These are phyloP conservation scores for Cladorrhinum sp. DNA, from an alignment of 2,329 filamentous ascomycete genomes.

Conservation along the genomic window DNA sequence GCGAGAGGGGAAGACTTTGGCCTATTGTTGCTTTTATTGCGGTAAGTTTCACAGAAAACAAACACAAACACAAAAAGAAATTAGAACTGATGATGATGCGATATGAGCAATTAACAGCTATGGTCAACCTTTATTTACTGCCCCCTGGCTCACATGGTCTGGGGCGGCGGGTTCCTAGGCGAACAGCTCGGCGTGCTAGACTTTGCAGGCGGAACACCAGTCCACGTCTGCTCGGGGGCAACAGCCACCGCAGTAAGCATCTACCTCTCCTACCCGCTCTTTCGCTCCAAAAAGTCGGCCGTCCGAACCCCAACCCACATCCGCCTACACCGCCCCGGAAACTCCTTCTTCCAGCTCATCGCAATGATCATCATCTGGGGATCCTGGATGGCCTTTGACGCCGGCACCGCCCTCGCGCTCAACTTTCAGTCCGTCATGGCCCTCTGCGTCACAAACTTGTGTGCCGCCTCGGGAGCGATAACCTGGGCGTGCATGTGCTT, in stretches of 20 bases:
- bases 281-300: conserved; percentile 43
- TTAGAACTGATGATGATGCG: background rate
- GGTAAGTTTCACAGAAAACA: conserved; percentile 19
- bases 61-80: too few relatives aligned
- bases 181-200: conserved; percentile 41
- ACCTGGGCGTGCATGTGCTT: conserved; percentile 47
- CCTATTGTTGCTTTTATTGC: conserved; percentile 48
- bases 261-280: conserved; percentile 49
- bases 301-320: conserved; percentile 45
- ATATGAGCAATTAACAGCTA: too few relatives aligned
- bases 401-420: conserved; percentile 45
- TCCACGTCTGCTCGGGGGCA: conserved; percentile 43
- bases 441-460: conserved; percentile 48
- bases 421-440: conserved; percentile 51
- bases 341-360: conserved; percentile 46
- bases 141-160: conserved; percentile 48
- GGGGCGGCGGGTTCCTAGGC: conserved; percentile 43
- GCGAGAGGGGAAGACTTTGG: conserved; percentile 44
- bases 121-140: conserved; percentile 49
- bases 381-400: conserved; percentile 50
- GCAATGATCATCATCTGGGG: conserved; percentile 50
- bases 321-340: conserved; percentile 45
- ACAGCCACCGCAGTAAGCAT: conserved; percentile 42
- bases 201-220: conserved; percentile 43
- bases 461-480: conserved; percentile 44